Evolutionary conservation across 768 basidiomycete genomes (phyloP), one percentile per base, ranked within the genome.

Genomic region (Amanita rubescens): DNA sequence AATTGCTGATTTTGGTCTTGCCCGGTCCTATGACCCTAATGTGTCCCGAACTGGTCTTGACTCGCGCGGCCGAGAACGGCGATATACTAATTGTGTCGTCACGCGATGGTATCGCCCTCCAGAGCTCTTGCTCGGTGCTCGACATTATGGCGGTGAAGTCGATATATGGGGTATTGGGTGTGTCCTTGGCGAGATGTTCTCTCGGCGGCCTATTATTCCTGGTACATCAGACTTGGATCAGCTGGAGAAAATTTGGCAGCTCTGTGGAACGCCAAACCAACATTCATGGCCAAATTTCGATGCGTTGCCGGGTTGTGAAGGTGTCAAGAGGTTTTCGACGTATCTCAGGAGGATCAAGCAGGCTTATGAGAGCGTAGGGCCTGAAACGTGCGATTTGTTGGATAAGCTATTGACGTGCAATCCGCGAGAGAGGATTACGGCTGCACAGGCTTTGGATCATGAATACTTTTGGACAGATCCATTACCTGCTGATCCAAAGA

Each of bases 91-190:
- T 63, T 94, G 90, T 60, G 93, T 96, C 25, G 92, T 95, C 24
- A 95, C 93, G 9, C 73, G 92, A 41, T 96, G 93, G 94, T 96
- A 96, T 62, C 81, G 94, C 17, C 91, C 94, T 14, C 94, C 94
- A 0, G 93, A 96, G 75, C 73, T 99, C 2, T 74, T 99, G 11
- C 75, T 99, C 12, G 94, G 94, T 37, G 87, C 90, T 14, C 77
- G 85, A 43, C 81, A 89, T 56, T 98, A 99, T 60, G 92, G 92
- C 8, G 89, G 90, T 0, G 91, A 93, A 60, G 87, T 99, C 39
- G 96, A 99, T 67, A 85, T 99, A 62, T 99, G 96, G 96, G 93
- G 95, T 6, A 84, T 98, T 50, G 96, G 95, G 84, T 94, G 65
- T 67, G 90, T 97, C 25, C 74, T 98, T n/a, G 95, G 88, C 27